Evolutionary conservation across 73 alveolate species (phyloP).

Genomic region (Blepharisma japonicum): DNA sequence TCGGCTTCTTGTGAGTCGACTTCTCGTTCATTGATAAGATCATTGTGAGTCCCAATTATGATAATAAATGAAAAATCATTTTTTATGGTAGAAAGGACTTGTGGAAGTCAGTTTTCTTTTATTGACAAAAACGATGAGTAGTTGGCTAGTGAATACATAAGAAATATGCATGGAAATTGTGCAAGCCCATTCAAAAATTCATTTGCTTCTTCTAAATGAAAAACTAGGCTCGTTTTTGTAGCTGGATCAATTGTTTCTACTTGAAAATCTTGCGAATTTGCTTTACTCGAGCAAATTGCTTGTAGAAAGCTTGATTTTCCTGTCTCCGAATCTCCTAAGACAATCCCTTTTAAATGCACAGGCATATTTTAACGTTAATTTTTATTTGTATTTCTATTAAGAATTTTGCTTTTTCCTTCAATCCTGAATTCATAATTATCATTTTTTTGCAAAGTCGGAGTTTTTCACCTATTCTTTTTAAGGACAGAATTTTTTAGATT

Average conservation of each 20-base stretch:
- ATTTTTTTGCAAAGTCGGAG: too few species aligned
- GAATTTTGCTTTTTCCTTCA: too few species aligned
- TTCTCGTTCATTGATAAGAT: background rate
- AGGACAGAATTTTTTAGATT: too few species aligned
- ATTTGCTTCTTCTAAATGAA: background rate
- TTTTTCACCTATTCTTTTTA: too few species aligned
- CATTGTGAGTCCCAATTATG: slow-evolving; percentile 21
- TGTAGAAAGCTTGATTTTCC: slow-evolving; percentile 4
- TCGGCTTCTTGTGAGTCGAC: slow-evolving; percentile 18
- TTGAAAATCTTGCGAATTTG: background rate
- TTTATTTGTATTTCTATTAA: too few species aligned
- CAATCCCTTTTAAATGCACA: background rate
- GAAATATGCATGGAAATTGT: background rate
- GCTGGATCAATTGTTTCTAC: background rate
- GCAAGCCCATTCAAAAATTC: background rate
- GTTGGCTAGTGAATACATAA: background rate
- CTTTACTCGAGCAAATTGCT: background rate
- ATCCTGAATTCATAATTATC: too few species aligned
- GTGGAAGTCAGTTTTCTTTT: background rate
- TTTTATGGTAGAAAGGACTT: background rate
- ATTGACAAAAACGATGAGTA: background rate
- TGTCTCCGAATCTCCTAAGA: background rate
- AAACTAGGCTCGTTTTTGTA: background rate
- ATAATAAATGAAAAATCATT: background rate
- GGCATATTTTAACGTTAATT: slow-evolving; percentile 1